Evolutionary conservation across 306 rosid species (phyloP).

Genomic region (Quercus wislizeni): DNA sequence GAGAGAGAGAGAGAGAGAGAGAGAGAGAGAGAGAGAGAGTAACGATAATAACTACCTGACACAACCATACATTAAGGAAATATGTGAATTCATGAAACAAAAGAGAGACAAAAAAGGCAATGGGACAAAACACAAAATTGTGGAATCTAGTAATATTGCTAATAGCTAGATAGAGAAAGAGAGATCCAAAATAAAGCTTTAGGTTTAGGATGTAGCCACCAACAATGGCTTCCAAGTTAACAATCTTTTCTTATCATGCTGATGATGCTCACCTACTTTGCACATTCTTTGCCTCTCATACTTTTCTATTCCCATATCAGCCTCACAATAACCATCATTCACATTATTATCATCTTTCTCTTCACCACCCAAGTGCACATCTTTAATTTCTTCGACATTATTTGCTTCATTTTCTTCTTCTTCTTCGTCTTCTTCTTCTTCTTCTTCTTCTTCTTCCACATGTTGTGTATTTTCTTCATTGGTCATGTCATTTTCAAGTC

Average conservation of each 20-base stretch:
- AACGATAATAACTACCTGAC: constrained; percentile 58
- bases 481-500: constrained; percentile 21
- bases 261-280: constrained; percentile 53
- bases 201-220: constrained; percentile 49
- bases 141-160: background rate
- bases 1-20: background rate
- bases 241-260: constrained; percentile 41
- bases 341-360: constrained; percentile 11
- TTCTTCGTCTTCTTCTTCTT: constrained; percentile 16
- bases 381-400: background rate
- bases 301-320: constrained; percentile 41
- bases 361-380: constrained; percentile 7
- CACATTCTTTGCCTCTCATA: constrained; percentile 47
- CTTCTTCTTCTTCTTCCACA: background rate
- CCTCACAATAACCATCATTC: constrained; percentile 11
- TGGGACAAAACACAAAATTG: constrained; percentile 24
- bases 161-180: background rate
- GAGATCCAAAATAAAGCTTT: constrained; percentile 16
- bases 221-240: constrained; percentile 48
- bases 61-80: constrained; percentile 29
- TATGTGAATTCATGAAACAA: background rate
- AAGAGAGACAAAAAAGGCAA: constrained; percentile 9
- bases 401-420: background rate
- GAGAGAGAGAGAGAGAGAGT: constrained; percentile 18
- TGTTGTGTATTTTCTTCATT: constrained; percentile 7